Evolutionary conservation across 371 early-diverging fungal genomes (phyloP), one percentile per base, ranked within the genome.

Genomic region (Syncephalis plumigaleata): DNA sequence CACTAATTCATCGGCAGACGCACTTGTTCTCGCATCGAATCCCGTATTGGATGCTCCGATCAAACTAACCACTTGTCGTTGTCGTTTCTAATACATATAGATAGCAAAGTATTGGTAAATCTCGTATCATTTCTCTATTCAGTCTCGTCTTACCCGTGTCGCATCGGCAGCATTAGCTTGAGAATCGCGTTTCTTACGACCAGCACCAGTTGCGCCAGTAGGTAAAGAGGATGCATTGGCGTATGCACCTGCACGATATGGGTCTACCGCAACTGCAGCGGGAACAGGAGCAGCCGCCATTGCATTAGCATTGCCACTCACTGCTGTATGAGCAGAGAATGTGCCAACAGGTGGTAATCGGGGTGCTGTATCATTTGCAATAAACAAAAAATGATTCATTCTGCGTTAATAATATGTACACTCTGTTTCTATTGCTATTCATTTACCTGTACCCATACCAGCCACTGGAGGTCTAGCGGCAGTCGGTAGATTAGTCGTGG

Each of bases 1-100:
- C 21, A 83, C 86, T 5, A 87, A 66, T 54, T 95, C 97, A 48
- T 90, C 91, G 1, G 68, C 48, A 0, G 77, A 69, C 9, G 61
- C 66, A 18, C 51, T 49, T n/a, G 55, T 59, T 42, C 59, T 64
- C 22, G 63, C 45, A 5, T 54, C 31, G 11, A 31, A 31, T 31
- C 7, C 7, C 31, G 31, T 31, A 11, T 31, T 31, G 4, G 31
- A 31, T 11, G 11, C 31, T 7, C 7, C 31, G 7, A 31, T 31
- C 11, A 31, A 31, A 31, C 31, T 11, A 11, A 11, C 11, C 7
- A 11, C 31, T 11, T 31, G 31, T 31, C 11, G 31, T 31, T 31
- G 45, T 44, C 39, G 46, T n/a, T 18, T 21, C 22, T 15, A 23
- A 8, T 3, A 20, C 15, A 18, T 42, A 44, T 36, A 21, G 11